phyloP scores from a whole-genome alignment of 352 stramenopile genomes.

The Pythium dissimile region DNA sequence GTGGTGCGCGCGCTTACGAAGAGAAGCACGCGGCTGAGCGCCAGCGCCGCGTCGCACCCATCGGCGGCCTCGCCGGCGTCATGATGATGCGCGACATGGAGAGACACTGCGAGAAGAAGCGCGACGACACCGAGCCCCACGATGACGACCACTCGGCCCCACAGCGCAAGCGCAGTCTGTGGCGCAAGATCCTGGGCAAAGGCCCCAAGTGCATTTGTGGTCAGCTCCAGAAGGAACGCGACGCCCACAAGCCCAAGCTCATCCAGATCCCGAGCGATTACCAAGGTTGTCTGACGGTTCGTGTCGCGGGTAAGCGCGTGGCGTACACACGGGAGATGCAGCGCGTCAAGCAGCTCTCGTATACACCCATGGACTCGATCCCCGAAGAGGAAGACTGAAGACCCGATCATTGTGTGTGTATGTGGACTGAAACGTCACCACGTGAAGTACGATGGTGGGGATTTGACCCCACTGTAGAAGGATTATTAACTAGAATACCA shows the following conservation, averaged over 20 bases:
- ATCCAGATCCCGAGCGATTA: constrained; percentile 46
- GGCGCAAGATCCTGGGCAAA: constrained; percentile 51
- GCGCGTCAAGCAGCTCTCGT: constrained; percentile 35
- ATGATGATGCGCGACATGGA: constrained; percentile 5
- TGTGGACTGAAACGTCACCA: no score
- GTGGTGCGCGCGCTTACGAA: constrained; percentile 33
- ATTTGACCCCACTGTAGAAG: no score
- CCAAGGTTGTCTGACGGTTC: constrained; percentile 35
- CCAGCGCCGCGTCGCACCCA: constrained; percentile 3
- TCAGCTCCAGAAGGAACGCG: constrained; percentile 9
- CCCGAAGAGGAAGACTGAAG: constrained; percentile 32
- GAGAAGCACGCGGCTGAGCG: constrained; percentile 4
- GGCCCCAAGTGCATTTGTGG: constrained; percentile 54
- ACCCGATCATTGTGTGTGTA: constrained; percentile 11
- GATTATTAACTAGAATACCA: no score
- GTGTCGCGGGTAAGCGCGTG: constrained; percentile 47
- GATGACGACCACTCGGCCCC: background rate
- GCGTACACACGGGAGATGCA: constrained; percentile 55
- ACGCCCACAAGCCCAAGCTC: constrained; percentile 11
- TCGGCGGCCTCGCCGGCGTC: constrained; percentile 7
- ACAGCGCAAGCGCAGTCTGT: constrained; percentile 42
- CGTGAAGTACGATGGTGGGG: no score
- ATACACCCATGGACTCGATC: constrained; percentile 42
- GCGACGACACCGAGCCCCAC: constrained; percentile 7
- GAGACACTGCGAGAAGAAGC: constrained; percentile 3